Base-by-base conservation (phyloP, 306 rosid species). In the Castanea crenata region DNA sequence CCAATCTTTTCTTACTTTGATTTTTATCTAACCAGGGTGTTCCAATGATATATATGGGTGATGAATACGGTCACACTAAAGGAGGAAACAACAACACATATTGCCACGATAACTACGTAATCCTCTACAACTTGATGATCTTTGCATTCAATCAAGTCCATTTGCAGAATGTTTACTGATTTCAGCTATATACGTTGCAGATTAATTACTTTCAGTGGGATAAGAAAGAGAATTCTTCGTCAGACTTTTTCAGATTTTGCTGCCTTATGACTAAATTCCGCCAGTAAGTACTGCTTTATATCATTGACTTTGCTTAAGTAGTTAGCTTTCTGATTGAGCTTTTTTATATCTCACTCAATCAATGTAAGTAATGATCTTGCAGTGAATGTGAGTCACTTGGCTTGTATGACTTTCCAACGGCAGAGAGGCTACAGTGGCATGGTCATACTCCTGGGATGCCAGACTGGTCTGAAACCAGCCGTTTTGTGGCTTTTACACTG, bases 81-180 rank as follows among this genome's bases (percentile, higher is more conserved):
- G 94, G 97, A 19, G 99, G 99, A 68, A 95, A 95, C 89, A 95
- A 95, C 91, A 95, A 95, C 83, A 88, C 97, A 76, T 95, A 95
- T 83, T 95, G 99, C 89, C 99, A 95, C 25, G 99, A 95, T 87
- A 90, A 91, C 81, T 79, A 89, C 76, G 99, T 95, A 80, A 87
- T 85, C 73, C 82, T 77, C 90, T 82, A 71, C 20, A 51, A 83
- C 74, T 54, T 18, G 31, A 75, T 80, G 27, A 52, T 69, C 55
- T 82, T 35, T 54, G 77, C 69, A 16, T 62, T 75, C 68, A 19
- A 54, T 61, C 49, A 52, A 57, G 65, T 69, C 73, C 69, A 51
- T n/a, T 79, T 75, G 51, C 64, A 21, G 44, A 80, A 69, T 81
- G 72, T 59, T 73, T 41, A 74, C 54, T 71, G 46, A 74, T 82